Percentiles rank a stretch among this genome's conserved stretches.
These are phyloP conservation scores for Aspergillus calidoustus DNA, from an alignment of 2,329 filamentous ascomycete species.

Conservation along the genomic window DNA sequence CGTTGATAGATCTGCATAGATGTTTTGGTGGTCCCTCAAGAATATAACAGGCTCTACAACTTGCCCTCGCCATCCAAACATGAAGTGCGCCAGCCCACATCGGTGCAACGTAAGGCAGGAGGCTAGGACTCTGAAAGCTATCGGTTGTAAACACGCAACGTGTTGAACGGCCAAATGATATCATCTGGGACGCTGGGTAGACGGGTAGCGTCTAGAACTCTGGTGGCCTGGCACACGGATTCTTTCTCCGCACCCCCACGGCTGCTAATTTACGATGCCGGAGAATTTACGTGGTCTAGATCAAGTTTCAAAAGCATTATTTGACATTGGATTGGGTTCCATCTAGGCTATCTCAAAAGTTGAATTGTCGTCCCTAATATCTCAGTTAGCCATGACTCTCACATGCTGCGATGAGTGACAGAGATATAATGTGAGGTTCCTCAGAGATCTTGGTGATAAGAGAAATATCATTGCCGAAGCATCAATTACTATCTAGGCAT, in stretches of 20 bases:
- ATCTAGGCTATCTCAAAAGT: background rate
- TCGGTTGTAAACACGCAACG: too few relatives aligned
- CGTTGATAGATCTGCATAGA: too few relatives aligned
- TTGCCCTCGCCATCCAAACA: too few relatives aligned
- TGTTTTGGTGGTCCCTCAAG: too few relatives aligned
- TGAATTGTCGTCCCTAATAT: background rate
- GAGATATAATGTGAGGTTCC: slow-evolving; percentile 39
- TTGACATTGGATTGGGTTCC: background rate
- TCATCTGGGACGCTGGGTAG: too few relatives aligned
- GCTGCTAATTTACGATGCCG: background rate
- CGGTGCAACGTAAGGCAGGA: too few relatives aligned
- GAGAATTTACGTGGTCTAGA: background rate
- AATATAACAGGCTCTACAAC: too few relatives aligned
- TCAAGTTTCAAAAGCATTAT: background rate
- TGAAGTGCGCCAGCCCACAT: too few relatives aligned
- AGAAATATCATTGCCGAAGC: slow-evolving; percentile 61
- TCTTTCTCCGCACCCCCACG: background rate
- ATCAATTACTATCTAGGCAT: slow-evolving; percentile 72
- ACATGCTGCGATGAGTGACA: slow-evolving; percentile 23
- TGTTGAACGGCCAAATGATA: too few relatives aligned
- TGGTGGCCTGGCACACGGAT: background rate
- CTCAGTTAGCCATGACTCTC: slow-evolving; percentile 28
- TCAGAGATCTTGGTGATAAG: slow-evolving; percentile 73
- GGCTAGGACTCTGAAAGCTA: too few relatives aligned
- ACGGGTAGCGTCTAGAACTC: background rate